Base-by-base conservation (phyloP, 805 yeast genomes). In the Saccharomycopsis schoenii region DNA sequence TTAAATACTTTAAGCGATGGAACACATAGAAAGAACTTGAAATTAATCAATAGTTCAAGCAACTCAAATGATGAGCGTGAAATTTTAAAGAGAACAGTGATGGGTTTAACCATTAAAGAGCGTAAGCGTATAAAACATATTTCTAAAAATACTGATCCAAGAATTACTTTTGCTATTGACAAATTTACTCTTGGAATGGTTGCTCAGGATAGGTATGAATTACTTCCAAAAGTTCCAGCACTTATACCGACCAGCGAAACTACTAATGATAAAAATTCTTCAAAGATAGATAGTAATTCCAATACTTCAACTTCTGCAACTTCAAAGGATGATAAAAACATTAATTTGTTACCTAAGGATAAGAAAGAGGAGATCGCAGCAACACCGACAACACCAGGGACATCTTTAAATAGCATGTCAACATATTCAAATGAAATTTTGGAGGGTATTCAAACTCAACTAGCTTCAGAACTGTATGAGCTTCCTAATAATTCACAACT, bases 391-490 rank as follows among this genome's bases (percentile, higher is more conserved):
- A 50, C 59, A 25, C n/a, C 50, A 9, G 50, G 40, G 12, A n/a
- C 57, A 19, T 19, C 42, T 4, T 25, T 25, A 12, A 54, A 37
- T 36, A 82, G 81, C 66, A 80, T 89, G 40, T 80, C 84, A 37
- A 86, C 86, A 66, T 91, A 97, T 93, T 89, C 96, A 24, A 97
- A 92, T 71, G 98, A 94, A 69, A 89, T 94, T 17, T 80, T 86
- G 59, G 91, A 86, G 68, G 96, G 94, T 2, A 81, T 89, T 60
- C 90, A 88, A 66, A 82, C 94, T 1, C 93, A 94, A 4, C 76
- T 92, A 41, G 81, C 93, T 1, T 76, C 88, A 0, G 96, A 93
- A 66, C 77, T 82, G 42, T 89, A 78, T 69, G 92, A 92, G 64
- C 71, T 94, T 4, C 97, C 97, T 0, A 98, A 93, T 66, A 77